phyloP scores from a whole-genome alignment of 768 basidiomycete species.

The Naematelia encephala region DNA sequence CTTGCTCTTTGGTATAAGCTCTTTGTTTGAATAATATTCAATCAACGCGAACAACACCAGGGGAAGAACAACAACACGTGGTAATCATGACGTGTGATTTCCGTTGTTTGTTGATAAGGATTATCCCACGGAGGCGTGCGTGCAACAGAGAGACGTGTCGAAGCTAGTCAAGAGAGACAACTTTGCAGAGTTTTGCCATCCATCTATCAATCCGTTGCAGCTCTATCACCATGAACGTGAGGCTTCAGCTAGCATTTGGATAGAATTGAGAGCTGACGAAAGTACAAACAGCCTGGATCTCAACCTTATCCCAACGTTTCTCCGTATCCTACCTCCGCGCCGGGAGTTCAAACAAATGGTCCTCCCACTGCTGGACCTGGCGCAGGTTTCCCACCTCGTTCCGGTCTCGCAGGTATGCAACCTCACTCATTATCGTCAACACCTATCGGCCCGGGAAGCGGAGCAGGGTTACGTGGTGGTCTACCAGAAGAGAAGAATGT shows the following conservation, averaged over 20 bases:
- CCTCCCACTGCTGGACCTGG: slow-evolving; percentile 39
- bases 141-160: not conserved
- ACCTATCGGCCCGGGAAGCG: slow-evolving; percentile 24
- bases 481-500: slow-evolving; percentile 50
- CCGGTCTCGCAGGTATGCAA: slow-evolving; percentile 42
- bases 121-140: no score
- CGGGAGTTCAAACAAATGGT: not conserved
- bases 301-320: slow-evolving; percentile 20
- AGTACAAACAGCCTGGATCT: not conserved
- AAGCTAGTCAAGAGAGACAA: not conserved
- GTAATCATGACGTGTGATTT: not conserved
- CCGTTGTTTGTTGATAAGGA: not conserved
- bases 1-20: not conserved
- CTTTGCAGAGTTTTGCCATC: not conserved
- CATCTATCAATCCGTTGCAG: not conserved
- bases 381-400: slow-evolving; percentile 47
- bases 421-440: slow-evolving; percentile 27
- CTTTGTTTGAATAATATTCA: not conserved
- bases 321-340: slow-evolving; percentile 19
- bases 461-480: slow-evolving; percentile 36
- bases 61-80: not conserved
- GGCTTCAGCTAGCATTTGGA: not conserved
- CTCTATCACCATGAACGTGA: slow-evolving; percentile 2
- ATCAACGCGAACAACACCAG: not conserved
- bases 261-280: not conserved